Percentiles rank a stretch among this genome's conserved stretches.
Conservation (phyloP, 208 protist species). For the Leptomonas pyrrhocoris region DNA sequence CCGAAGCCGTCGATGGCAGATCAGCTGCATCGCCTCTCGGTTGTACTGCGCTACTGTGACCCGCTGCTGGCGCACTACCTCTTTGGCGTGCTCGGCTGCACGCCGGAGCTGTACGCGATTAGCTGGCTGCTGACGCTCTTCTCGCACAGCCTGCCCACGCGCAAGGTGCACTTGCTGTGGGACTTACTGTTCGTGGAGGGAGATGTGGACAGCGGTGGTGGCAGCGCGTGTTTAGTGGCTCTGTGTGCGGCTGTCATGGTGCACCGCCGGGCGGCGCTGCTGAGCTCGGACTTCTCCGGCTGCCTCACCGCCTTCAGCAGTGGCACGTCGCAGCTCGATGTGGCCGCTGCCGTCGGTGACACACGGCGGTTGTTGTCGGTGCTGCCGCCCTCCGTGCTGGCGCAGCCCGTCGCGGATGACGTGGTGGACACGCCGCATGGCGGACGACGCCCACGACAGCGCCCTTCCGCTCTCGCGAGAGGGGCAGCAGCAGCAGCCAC, state of each 20-base stretch:
- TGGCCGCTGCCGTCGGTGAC: slow-evolving; percentile 40
- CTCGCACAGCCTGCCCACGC: slow-evolving; percentile 83
- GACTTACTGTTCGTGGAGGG: slow-evolving; percentile 83
- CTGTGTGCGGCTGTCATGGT: slow-evolving; percentile 50
- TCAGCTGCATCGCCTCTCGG: slow-evolving; percentile 62
- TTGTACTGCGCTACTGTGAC: slow-evolving; percentile 85
- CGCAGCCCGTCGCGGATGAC: slow-evolving; percentile 5
- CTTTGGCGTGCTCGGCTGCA: slow-evolving; percentile 73
- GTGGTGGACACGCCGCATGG: background rate
- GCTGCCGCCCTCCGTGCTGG: slow-evolving; percentile 42
- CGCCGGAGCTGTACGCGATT: slow-evolving; percentile 94
- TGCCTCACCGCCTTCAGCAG: slow-evolving; percentile 54
- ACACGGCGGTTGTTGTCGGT: slow-evolving; percentile 40
- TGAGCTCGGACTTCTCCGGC: slow-evolving; percentile 53
- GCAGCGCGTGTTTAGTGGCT: slow-evolving; percentile 34
- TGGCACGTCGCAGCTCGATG: slow-evolving; percentile 32
- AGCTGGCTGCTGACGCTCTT: slow-evolving; percentile 95
- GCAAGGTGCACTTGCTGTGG: slow-evolving; percentile 93
- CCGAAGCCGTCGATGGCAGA: slow-evolving; percentile 71
- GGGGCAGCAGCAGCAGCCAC: background rate
- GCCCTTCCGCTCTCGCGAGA: too few relatives aligned
- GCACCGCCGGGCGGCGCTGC: slow-evolving; percentile 40
- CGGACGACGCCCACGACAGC: background rate
- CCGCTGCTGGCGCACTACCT: slow-evolving; percentile 91
- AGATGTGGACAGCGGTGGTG: background rate